These are phyloP conservation scores for Triadica sebifera DNA, from an alignment of 345 rosid genomes.

Conservation along the genomic window DNA sequence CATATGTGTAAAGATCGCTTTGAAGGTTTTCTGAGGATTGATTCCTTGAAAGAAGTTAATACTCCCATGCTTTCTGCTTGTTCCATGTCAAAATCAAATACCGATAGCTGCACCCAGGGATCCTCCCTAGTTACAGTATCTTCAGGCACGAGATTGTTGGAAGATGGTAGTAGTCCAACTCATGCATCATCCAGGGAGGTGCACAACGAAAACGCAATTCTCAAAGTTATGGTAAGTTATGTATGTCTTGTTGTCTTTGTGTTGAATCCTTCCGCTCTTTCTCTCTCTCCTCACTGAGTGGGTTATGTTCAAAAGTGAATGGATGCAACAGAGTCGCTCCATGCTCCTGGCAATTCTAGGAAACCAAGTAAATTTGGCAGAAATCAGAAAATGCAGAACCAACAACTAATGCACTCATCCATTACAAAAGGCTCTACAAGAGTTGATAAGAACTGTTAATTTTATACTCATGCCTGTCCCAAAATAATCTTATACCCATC, in stretches of 20 bases:
- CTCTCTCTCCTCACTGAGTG: not conserved
- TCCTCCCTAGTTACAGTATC: slow-evolving; percentile 74
- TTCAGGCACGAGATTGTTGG: slow-evolving; percentile 61
- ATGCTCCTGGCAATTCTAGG: not conserved
- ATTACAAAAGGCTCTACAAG: not conserved
- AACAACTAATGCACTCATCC: not conserved
- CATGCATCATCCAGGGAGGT: slow-evolving; percentile 67
- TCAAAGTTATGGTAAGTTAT: slow-evolving; percentile 93
- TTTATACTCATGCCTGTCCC: not conserved
- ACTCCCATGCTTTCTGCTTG: slow-evolving; percentile 46
- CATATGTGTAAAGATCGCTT: slow-evolving; percentile 65
- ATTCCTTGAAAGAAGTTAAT: slow-evolving; percentile 57
- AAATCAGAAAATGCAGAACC: not conserved
- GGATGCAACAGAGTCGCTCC: not conserved
- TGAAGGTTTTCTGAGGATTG: slow-evolving; percentile 56
- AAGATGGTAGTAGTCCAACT: slow-evolving; percentile 75
- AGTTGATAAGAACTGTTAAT: not conserved
- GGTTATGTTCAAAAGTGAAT: not conserved
- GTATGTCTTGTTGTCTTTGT: not conserved
- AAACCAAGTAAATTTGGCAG: not conserved
- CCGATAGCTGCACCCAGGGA: slow-evolving; percentile 65
- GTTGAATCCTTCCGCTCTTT: not conserved
- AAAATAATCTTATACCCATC: not conserved
- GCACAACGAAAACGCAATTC: slow-evolving; percentile 83
- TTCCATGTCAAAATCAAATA: slow-evolving; percentile 52